phyloP scores from a whole-genome alignment of 805 yeast genomes.

The Saturnispora bothae region DNA sequence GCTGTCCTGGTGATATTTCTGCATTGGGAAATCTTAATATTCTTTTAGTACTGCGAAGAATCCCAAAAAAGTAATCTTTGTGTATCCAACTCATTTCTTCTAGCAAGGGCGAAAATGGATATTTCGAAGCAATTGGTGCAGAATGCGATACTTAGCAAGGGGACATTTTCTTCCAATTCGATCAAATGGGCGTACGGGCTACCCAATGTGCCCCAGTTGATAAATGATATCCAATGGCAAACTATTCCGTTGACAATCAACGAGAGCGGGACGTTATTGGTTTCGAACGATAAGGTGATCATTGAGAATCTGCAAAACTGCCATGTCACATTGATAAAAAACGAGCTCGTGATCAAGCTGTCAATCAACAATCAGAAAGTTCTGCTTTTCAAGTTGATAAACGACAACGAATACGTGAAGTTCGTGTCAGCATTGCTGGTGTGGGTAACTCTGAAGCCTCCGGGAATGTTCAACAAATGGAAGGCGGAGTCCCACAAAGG shows the following conservation, averaged over 20 bases:
- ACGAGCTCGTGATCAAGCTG: conserved; percentile 31
- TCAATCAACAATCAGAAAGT: conserved; percentile 29
- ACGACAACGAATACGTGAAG: conserved; percentile 29
- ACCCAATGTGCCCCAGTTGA: background rate
- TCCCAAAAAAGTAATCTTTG: too few species aligned
- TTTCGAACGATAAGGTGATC: conserved; percentile 17
- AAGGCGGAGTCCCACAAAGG: too few species aligned
- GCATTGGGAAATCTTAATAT: too few species aligned
- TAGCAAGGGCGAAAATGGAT: too few species aligned
- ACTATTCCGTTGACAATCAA: conserved; percentile 18
- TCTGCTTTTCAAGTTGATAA: conserved; percentile 24
- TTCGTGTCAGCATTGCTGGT: conserved; percentile 33
- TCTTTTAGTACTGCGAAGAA: too few species aligned
- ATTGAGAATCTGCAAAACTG: conserved; percentile 23
- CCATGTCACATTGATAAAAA: conserved; percentile 17
- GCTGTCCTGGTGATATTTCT: too few species aligned
- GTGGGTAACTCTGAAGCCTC: conserved; percentile 42
- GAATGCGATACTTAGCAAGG: too few species aligned
- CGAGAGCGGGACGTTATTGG: conserved; percentile 19
- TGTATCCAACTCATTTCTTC: too few species aligned
- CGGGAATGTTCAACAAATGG: conserved; percentile 40
- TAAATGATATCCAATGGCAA: conserved; percentile 15
- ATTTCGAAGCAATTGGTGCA: too few species aligned
- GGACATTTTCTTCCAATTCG: too few species aligned
- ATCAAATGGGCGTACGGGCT: too few species aligned